These are phyloP conservation scores for Ceratobasidium theobromae DNA, from an alignment of 1,284 basidiomycete species.

Conservation along the genomic window DNA sequence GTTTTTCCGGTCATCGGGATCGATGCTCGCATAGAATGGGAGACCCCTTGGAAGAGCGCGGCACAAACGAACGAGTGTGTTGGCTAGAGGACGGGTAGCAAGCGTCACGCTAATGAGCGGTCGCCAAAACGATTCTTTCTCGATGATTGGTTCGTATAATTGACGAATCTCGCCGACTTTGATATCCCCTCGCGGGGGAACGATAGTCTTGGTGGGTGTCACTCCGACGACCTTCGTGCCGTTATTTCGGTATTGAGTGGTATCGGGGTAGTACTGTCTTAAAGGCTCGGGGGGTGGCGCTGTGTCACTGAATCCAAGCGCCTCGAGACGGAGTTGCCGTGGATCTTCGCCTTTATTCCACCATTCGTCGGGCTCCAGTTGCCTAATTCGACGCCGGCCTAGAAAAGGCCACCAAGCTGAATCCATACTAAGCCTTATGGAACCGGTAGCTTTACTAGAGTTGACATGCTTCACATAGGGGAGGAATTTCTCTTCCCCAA, in stretches of 20 bases:
- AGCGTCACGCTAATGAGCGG: slow-evolving; percentile 49
- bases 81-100: slow-evolving; percentile 50
- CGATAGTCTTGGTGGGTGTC: neutral
- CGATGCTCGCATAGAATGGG: slow-evolving; percentile 46
- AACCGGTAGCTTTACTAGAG: slow-evolving; percentile 33
- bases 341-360: slow-evolving; percentile 23
- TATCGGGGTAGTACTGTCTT: slow-evolving; percentile 1
- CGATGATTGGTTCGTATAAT: slow-evolving; percentile 43
- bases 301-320: neutral
- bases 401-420: slow-evolving; percentile 48
- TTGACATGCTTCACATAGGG: slow-evolving; percentile 43
- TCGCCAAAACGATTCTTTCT: slow-evolving; percentile 46
- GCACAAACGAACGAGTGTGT: slow-evolving; percentile 45
- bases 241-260: slow-evolving; percentile 24
- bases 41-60: slow-evolving; percentile 43
- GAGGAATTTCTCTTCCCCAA: slow-evolving; percentile 44
- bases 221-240: slow-evolving; percentile 1
- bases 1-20: slow-evolving; percentile 44
- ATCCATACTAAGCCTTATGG: slow-evolving; percentile 44
- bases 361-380: slow-evolving; percentile 15
- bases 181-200: slow-evolving; percentile 41
- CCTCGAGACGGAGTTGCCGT: slow-evolving; percentile 14
- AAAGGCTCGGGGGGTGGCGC: slow-evolving; percentile 5
- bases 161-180: slow-evolving; percentile 40
- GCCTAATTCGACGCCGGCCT: slow-evolving; percentile 22